phyloP scores from a whole-genome alignment of 2,329 filamentous ascomycete genomes.

The Alternaria triticimaculans region DNA sequence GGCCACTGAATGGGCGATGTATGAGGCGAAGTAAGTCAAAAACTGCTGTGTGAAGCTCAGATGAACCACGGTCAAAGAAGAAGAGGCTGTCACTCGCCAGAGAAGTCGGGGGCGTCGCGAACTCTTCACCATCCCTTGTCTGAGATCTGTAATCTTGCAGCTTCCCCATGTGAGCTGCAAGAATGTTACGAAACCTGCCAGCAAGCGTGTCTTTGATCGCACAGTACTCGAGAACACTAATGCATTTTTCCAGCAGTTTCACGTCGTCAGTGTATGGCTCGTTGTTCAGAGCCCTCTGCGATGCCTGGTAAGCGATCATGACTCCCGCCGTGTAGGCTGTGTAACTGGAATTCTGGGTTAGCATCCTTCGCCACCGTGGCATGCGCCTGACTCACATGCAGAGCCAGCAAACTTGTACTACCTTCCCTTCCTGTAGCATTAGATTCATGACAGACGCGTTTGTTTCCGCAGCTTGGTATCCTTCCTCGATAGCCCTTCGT shows the following conservation, averaged over 20 bases:
- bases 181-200: slow-evolving; percentile 5
- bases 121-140: neutral
- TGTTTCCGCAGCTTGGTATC: slow-evolving; percentile 21
- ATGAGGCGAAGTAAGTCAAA: slow-evolving; percentile 18
- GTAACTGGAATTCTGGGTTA: slow-evolving; percentile 9
- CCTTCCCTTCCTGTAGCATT: slow-evolving; percentile 15
- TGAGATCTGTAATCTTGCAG: neutral
- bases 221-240: slow-evolving; percentile 11
- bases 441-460: slow-evolving; percentile 22
- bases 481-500: slow-evolving; percentile 18
- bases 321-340: slow-evolving; percentile 22
- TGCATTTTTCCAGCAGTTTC: slow-evolving; percentile 13
- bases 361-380: neutral
- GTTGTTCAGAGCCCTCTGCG: slow-evolving; percentile 18
- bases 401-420: slow-evolving; percentile 30
- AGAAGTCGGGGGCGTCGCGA: neutral
- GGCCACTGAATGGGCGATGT: slow-evolving; percentile 17
- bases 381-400: slow-evolving; percentile 20
- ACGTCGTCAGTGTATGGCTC: neutral
- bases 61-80: slow-evolving; percentile 8
- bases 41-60: slow-evolving; percentile 16
- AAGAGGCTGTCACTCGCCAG: slow-evolving; percentile 16
- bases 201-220: slow-evolving; percentile 12
- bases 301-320: slow-evolving; percentile 21
- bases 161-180: slow-evolving; percentile 7